Conservation (phyloP, 495 filamentous ascomycete genomes). For the Neurospora sp. region DNA sequence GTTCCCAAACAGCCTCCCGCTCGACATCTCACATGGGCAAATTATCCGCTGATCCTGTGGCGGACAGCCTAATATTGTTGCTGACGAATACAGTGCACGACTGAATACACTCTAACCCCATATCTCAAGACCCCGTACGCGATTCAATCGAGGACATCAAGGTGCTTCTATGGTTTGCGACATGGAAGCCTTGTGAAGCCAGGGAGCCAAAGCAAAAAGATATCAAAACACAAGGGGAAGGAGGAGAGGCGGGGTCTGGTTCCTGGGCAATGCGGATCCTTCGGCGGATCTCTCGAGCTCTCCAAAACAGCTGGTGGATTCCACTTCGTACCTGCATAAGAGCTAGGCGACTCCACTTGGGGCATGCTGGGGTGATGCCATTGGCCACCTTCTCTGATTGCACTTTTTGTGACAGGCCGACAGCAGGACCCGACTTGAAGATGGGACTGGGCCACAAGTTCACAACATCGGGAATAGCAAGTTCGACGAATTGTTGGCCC, state of each 20-base stretch:
- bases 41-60: not conserved
- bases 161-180: not conserved
- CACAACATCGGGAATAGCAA: not conserved
- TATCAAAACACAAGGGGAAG: not conserved
- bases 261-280: not conserved
- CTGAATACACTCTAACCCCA: not conserved
- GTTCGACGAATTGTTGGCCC: not conserved
- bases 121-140: not conserved
- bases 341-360: not conserved
- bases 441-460: not conserved
- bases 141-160: not conserved
- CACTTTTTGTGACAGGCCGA: not conserved
- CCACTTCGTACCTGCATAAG: conserved; percentile 9
- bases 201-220: not conserved
- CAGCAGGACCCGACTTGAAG: not conserved
- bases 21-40: not conserved
- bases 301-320: conserved; percentile 1
- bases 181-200: not conserved
- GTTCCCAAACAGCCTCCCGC: not conserved
- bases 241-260: not conserved
- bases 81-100: not conserved
- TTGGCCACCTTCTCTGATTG: not conserved
- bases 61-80: not conserved
- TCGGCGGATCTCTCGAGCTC: not conserved
- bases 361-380: not conserved